Evolutionary conservation across 768 basidiomycete species (phyloP), one percentile per base, ranked within the genome.

Genomic region (Hemileccinum impolitum): DNA sequence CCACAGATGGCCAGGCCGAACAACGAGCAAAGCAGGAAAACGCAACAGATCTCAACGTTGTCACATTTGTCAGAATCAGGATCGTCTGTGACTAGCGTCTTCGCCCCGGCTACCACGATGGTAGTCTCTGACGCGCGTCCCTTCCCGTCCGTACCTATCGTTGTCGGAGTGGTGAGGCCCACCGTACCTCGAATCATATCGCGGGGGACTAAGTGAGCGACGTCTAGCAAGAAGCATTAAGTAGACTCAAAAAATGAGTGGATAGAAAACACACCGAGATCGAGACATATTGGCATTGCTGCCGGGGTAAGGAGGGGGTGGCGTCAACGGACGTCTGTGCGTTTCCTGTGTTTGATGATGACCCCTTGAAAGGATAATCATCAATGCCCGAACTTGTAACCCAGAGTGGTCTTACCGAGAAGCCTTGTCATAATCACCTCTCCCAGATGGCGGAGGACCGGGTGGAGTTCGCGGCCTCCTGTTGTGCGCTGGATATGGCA

Each of bases 121-220:
- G 52, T 75, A 76, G 58, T 76, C 75, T 51, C 75, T 65, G 48
- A 59, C 54, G 34, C 68, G 64, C 12, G 61, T 61, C 42, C 60
- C 55, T 53, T 65, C 60, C 26, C 70, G 59, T 30, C 28, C 28
- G 55, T 84, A 81, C 59, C 79, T 78, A 57, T 80, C 80, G 59
- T 69, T 62, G 51, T 74, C 56, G 44, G 66, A 50, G 48, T 51
- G 43, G 47, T 38, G 63, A 41, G 75, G 61, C 58, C 82, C 82
- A 35, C 70, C 64, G 43, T 85, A 82, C 66, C 84, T 85, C 43
- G 71, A 66, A 19, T 66, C 59, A 42, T 79, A 70, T 37, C 80
- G 73, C 48, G 77, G 76, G 51, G 79, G 80, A 58, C 87, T 90
- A 58, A 81, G 76, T 30, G 88, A 90, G 45, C 87, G 84, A 57